These are phyloP conservation scores for Erythrophleum fordii DNA, from an alignment of 306 rosid genomes.

Conservation along the genomic window DNA sequence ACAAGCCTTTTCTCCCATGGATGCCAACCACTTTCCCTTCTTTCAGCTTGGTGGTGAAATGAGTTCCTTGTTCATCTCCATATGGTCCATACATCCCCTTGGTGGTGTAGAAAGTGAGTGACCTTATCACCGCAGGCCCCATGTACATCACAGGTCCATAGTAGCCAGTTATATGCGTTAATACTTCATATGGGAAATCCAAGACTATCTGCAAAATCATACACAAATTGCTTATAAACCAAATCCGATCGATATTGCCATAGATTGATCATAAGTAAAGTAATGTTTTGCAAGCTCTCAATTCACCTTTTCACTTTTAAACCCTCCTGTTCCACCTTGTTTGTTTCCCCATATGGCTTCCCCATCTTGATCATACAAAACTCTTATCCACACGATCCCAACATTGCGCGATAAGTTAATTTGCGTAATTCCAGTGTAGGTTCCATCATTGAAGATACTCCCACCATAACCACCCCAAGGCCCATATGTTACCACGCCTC, in stretches of 20 bases:
- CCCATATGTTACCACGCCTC: conserved; percentile 64
- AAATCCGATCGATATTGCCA: not conserved
- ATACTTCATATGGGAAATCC: conserved; percentile 76
- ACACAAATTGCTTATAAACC: conserved; percentile 19
- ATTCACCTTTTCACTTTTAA: conserved; percentile 76
- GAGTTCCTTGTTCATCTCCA: conserved; percentile 82
- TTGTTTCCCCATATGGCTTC: conserved; percentile 69
- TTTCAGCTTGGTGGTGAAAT: conserved; percentile 64
- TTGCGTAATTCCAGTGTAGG: conserved; percentile 66
- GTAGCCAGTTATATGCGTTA: conserved; percentile 83
- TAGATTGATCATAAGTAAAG: not conserved
- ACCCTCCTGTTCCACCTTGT: conserved; percentile 89
- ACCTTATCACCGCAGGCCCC: conserved; percentile 76
- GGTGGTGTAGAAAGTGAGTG: conserved; percentile 80
- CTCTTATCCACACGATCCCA: conserved; percentile 76
- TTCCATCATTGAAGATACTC: conserved; percentile 73
- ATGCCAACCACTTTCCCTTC: conserved; percentile 86
- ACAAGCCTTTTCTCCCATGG: conserved; percentile 86
- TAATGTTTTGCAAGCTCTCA: conserved; percentile 2
- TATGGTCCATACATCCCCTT: conserved; percentile 71
- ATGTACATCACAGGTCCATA: conserved; percentile 74
- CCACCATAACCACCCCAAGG: conserved; percentile 93
- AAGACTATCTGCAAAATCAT: conserved; percentile 67
- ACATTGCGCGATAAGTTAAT: conserved; percentile 72
- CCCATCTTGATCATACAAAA: conserved; percentile 72